Evolutionary conservation across 495 filamentous ascomycete genomes (phyloP).

Genomic region (Viridothelium virens): DNA sequence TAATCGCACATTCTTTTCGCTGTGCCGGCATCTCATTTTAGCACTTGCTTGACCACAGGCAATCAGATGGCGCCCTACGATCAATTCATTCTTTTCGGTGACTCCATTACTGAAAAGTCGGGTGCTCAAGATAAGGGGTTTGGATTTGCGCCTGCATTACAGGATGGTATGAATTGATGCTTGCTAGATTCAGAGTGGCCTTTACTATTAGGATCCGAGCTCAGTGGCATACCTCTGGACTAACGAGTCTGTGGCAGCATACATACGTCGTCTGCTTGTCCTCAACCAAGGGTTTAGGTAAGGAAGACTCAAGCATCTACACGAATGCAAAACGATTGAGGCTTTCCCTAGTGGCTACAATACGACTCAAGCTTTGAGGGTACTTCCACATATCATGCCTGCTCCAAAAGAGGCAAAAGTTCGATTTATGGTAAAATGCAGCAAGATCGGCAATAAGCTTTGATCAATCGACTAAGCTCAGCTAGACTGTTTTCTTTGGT

Average conservation of each 20-base stretch:
- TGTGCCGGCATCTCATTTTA: no score
- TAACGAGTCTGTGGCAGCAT: conserved; percentile 38
- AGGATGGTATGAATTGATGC: conserved; percentile 46
- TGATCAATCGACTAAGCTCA: neutral
- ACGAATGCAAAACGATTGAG: neutral
- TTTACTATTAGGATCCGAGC: neutral
- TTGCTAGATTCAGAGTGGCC: neutral
- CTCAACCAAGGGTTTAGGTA: conserved; percentile 60
- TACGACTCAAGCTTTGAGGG: conserved; percentile 53
- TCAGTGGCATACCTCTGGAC: neutral
- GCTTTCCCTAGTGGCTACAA: conserved; percentile 52
- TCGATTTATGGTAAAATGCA: conserved; percentile 52
- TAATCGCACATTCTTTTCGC: no score
- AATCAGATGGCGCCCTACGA: conserved; percentile 30
- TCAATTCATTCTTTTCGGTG: conserved; percentile 74
- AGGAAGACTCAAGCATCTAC: neutral
- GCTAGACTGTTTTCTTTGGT: conserved; percentile 70
- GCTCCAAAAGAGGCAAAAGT: conserved; percentile 48
- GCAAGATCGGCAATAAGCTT: neutral
- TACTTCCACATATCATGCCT: conserved; percentile 53
- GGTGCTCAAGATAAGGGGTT: conserved; percentile 54
- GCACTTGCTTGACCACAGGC: neutral
- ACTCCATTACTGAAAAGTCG: conserved; percentile 65
- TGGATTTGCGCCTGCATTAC: conserved; percentile 61
- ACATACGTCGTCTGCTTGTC: conserved; percentile 57